phyloP scores from a whole-genome alignment of 306 rosid species.

The Leucaena leucocephala region DNA sequence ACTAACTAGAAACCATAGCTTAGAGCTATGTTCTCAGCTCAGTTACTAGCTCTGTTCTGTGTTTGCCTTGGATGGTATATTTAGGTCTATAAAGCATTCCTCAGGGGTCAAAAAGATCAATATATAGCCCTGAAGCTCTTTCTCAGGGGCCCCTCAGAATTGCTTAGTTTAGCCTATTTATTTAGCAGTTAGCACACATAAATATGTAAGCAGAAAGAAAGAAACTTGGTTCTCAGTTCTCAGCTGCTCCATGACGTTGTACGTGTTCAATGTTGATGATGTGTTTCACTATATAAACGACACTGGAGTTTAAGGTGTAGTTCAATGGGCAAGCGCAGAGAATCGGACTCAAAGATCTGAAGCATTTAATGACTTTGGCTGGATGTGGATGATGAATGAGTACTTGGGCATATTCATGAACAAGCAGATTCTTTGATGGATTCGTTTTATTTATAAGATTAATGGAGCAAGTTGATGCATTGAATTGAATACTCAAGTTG shows the following conservation, averaged over 20 bases:
- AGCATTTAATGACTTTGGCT: neutral
- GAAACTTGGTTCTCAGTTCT: neutral
- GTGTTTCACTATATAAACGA: neutral
- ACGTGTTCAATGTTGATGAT: neutral
- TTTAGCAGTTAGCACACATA: neutral
- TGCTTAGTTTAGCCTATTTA: too few relatives aligned
- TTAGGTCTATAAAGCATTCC: conserved; percentile 12
- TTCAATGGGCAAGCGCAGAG: neutral
- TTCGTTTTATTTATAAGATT: too few relatives aligned
- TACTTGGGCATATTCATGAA: too few relatives aligned
- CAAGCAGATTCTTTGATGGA: too few relatives aligned
- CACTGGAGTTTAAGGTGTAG: neutral
- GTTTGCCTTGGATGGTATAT: neutral
- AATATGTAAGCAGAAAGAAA: neutral
- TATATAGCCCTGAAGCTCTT: neutral
- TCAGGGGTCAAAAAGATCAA: conserved; percentile 32
- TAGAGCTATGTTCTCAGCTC: conserved; percentile 14
- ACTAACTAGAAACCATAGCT: conserved; percentile 22
- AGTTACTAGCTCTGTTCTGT: conserved; percentile 3
- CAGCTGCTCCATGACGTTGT: neutral
- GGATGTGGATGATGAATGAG: neutral
- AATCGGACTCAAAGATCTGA: neutral
- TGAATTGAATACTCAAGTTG: neutral
- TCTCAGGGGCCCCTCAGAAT: neutral
- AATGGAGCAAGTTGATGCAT: neutral